Conservation (phyloP, 2,329 filamentous ascomycete species). For the Botrytis galanthina region DNA sequence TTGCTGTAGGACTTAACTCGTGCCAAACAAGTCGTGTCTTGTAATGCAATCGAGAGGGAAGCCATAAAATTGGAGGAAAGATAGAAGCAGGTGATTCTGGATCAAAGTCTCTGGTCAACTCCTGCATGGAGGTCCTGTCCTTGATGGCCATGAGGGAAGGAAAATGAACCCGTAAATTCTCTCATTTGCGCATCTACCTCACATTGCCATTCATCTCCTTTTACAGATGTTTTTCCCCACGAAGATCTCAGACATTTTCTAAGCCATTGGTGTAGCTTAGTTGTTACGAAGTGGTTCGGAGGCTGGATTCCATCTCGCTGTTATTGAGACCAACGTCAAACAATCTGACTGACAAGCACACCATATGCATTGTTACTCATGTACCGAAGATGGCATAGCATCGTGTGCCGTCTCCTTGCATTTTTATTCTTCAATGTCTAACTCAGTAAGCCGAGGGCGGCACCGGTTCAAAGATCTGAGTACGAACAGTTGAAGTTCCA, state of each 20-base stretch:
- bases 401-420: not conserved
- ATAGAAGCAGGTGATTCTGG: not conserved
- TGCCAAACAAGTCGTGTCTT: not conserved
- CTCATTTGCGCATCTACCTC: not conserved
- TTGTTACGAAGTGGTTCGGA: not conserved
- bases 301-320: not conserved
- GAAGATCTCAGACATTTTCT: not conserved
- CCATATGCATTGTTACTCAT: not conserved
- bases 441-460: not conserved
- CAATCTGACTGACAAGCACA: not conserved
- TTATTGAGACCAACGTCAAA: not conserved
- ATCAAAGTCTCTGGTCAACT: not conserved
- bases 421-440: not conserved
- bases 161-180: rapidly evolving
- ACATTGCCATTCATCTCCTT: not conserved
- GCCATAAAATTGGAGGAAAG: not conserved
- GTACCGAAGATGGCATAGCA: not conserved
- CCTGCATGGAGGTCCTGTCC: not conserved
- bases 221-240: not conserved
- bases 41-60: not conserved
- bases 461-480: not conserved
- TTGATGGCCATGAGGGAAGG: not conserved
- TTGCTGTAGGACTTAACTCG: not conserved
- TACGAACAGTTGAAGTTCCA: not conserved
- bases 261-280: not conserved